Percentiles rank a stretch among this genome's conserved stretches.
These are phyloP conservation scores for Pythium brassicae DNA, from an alignment of 352 stramenopile genomes.

Conservation along the genomic window DNA sequence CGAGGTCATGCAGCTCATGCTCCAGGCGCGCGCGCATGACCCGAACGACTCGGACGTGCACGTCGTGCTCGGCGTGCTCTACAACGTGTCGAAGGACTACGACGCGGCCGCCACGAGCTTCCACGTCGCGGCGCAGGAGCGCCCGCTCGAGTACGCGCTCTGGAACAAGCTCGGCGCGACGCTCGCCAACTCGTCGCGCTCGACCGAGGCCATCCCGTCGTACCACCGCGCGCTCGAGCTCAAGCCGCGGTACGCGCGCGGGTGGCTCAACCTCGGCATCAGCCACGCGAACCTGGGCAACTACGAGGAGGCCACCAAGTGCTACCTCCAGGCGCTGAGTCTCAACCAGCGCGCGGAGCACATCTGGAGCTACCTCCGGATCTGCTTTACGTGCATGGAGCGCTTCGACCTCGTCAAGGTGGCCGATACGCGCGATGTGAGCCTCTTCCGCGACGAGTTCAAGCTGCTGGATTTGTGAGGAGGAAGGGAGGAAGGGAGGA, in stretches of 20 bases:
- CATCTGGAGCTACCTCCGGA: constrained; percentile 98
- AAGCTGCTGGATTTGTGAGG: constrained; percentile 73
- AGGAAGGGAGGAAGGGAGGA: neutral
- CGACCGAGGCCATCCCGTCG: constrained; percentile 89
- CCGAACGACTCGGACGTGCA: constrained; percentile 72
- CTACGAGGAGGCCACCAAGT: constrained; percentile 94
- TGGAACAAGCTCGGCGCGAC: constrained; percentile 98
- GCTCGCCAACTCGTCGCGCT: constrained; percentile 93
- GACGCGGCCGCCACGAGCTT: constrained; percentile 91
- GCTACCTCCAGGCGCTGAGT: constrained; percentile 95
- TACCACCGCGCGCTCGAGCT: constrained; percentile 93
- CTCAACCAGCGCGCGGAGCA: constrained; percentile 95
- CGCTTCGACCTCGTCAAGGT: constrained; percentile 95
- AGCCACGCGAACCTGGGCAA: constrained; percentile 95
- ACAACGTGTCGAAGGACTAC: constrained; percentile 97
- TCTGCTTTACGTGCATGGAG: constrained; percentile 97
- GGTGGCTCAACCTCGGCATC: constrained; percentile 98
- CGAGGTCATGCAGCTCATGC: constrained; percentile 93
- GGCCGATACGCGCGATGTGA: constrained; percentile 81
- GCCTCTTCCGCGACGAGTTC: constrained; percentile 80
- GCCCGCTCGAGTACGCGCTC: constrained; percentile 94
- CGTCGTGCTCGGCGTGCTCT: constrained; percentile 95
- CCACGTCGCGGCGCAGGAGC: constrained; percentile 66
- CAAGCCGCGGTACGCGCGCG: constrained; percentile 96
- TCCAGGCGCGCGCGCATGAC: constrained; percentile 83